Conservation (phyloP, 345 rosid genomes). For the Camelina laxa region DNA sequence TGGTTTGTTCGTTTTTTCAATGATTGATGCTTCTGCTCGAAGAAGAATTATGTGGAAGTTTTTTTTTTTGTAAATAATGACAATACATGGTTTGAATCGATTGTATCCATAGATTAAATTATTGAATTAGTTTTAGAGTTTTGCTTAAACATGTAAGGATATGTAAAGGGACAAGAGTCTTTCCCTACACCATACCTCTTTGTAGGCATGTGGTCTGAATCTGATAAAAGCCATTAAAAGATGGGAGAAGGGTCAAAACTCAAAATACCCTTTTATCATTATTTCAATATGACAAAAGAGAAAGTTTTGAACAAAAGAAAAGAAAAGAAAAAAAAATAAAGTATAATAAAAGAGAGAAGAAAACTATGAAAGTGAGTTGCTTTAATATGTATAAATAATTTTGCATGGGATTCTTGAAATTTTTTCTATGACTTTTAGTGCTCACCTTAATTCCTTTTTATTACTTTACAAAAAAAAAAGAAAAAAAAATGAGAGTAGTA, state of each 20-base stretch:
- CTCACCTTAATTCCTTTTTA: slow-evolving; percentile 25
- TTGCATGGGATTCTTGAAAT: slow-evolving; percentile 45
- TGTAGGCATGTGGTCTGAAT: slow-evolving; percentile 48
- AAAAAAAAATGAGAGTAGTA: slow-evolving; percentile 43
- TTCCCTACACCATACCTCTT: slow-evolving; percentile 36
- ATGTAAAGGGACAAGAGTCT: slow-evolving; percentile 36
- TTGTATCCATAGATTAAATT: not conserved
- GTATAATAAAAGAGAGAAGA: slow-evolving; percentile 23
- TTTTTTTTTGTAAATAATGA: slow-evolving; percentile 34
- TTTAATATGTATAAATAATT: slow-evolving; percentile 33
- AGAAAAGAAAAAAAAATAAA: slow-evolving; percentile 9
- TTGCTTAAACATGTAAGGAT: not conserved
- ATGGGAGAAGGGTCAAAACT: slow-evolving; percentile 55
- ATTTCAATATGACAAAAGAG: slow-evolving; percentile 35
- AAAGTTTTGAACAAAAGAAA: slow-evolving; percentile 13
- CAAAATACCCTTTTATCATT: slow-evolving; percentile 52
- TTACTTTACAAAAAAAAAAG: slow-evolving; percentile 25
- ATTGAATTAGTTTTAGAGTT: not conserved
- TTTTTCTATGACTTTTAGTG: slow-evolving; percentile 35
- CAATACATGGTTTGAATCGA: slow-evolving; percentile 28
- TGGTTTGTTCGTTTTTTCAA: slow-evolving; percentile 32
- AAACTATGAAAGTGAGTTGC: slow-evolving; percentile 36
- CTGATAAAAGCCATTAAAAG: slow-evolving; percentile 47
- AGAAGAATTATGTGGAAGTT: slow-evolving; percentile 32
- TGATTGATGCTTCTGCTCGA: slow-evolving; percentile 38